Conservation (phyloP, 768 basidiomycete species). For the Rhodotorula taiwanensis region DNA sequence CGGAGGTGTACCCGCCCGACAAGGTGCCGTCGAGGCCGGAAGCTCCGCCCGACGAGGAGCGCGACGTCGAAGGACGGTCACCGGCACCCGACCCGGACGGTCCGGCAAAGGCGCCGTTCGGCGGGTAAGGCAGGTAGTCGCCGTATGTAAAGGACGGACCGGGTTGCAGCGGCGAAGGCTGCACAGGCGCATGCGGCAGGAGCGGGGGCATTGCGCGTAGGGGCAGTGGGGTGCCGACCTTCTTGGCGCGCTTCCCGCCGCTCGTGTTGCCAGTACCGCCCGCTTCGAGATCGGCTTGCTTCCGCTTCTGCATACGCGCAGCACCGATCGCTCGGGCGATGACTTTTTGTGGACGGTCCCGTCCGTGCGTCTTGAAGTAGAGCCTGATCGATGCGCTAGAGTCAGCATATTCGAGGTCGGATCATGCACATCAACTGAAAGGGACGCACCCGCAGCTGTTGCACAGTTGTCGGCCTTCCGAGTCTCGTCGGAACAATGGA, state of each 20-base stretch:
- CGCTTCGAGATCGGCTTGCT: background rate
- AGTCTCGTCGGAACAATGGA: conserved; percentile 24
- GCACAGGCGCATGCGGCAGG: background rate
- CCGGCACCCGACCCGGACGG: background rate
- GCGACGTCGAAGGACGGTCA: background rate
- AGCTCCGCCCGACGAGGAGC: conserved; percentile 3
- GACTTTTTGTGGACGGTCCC: conserved; percentile 26
- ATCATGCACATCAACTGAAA: background rate
- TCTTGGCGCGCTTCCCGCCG: conserved; percentile 6
- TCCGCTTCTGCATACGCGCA: conserved; percentile 27
- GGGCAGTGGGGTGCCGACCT: background rate
- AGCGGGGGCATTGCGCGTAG: conserved; percentile 1
- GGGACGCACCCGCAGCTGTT: conserved; percentile 25
- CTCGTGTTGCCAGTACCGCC: too few species aligned
- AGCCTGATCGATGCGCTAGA: background rate
- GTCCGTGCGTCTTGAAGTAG: conserved; percentile 32
- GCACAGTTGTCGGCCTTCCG: conserved; percentile 20
- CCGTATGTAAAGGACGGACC: conserved; percentile 12
- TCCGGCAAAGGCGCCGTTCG: background rate
- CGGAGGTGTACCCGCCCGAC: conserved; percentile 1
- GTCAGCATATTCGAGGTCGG: background rate
- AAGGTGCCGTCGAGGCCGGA: conserved; percentile 8
- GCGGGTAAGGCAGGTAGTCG: too few species aligned
- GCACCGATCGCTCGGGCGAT: conserved; percentile 30
- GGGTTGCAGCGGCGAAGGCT: conserved; percentile 8